A percentile compares a stretch with the other conserved stretches of the same genome.
Evolutionary conservation across 2,329 filamentous ascomycete genomes (phyloP).

Genomic region (Cladophialophora immunda): DNA sequence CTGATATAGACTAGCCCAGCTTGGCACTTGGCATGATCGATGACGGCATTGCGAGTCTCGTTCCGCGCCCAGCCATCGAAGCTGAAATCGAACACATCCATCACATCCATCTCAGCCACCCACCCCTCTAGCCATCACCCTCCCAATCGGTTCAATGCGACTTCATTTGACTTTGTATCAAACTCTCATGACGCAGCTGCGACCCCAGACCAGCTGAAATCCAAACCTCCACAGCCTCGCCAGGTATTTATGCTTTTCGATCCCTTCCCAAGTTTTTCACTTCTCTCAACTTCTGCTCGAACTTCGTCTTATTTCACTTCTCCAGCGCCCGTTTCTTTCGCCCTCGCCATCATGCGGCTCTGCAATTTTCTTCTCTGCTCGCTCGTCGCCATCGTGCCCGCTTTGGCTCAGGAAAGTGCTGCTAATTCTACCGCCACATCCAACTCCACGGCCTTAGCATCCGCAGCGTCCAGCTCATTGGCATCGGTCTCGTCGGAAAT

Average conservation of each 20-base stretch:
- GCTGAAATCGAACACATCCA: neutral
- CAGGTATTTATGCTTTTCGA: conserved; percentile 4
- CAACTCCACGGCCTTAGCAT: neutral
- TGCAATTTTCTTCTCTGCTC: conserved; percentile 27
- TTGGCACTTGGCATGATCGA: neutral
- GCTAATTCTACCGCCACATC: neutral
- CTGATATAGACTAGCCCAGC: neutral
- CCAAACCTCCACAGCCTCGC: neutral
- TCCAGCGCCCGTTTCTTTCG: neutral
- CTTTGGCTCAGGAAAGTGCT: conserved; percentile 20
- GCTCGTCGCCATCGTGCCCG: conserved; percentile 30
- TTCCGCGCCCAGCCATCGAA: neutral
- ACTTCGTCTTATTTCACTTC: neutral
- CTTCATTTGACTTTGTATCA: neutral
- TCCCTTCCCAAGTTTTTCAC: neutral
- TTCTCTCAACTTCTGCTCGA: neutral
- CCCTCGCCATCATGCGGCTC: conserved; percentile 28
- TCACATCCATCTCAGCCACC: too few species aligned
- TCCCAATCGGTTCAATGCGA: neutral
- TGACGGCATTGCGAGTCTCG: neutral
- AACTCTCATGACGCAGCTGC: neutral
- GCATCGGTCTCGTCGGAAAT: conserved; percentile 20
- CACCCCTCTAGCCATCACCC: too few species aligned
- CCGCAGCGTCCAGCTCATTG: conserved; percentile 17
- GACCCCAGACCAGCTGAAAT: neutral